Evolutionary conservation across 768 basidiomycete genomes (phyloP).

Genomic region (Mycena olivaceomarginata): DNA sequence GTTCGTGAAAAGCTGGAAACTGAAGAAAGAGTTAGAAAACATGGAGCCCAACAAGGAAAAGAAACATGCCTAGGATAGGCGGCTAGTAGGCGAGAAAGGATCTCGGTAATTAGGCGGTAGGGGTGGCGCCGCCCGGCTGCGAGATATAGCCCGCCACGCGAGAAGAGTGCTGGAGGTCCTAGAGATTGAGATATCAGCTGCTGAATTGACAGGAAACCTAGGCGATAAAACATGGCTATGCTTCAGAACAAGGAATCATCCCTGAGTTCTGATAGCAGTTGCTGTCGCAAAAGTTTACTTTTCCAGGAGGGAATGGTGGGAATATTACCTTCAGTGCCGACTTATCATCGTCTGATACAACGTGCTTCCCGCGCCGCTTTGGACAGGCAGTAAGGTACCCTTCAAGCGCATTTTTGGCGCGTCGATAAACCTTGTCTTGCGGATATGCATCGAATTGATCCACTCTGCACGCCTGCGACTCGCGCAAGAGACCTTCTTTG

Average conservation of each 20-base stretch:
- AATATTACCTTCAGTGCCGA: slow-evolving; percentile 53
- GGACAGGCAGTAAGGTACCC: slow-evolving; percentile 72
- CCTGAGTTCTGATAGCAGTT: not conserved
- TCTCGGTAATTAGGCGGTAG: slow-evolving; percentile 80
- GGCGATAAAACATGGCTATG: too few relatives aligned
- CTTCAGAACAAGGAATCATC: not conserved
- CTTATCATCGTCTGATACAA: slow-evolving; percentile 53
- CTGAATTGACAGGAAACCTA: too few relatives aligned
- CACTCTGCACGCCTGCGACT: slow-evolving; percentile 75
- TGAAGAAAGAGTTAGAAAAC: slow-evolving; percentile 48
- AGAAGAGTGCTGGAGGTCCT: slow-evolving; percentile 72
- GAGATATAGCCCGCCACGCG: slow-evolving; percentile 70
- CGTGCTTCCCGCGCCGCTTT: slow-evolving; percentile 60
- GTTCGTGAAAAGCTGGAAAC: slow-evolving; percentile 75
- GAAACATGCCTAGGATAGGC: slow-evolving; percentile 60
- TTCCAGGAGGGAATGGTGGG: not conserved
- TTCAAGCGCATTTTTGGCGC: slow-evolving; percentile 65
- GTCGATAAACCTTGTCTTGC: slow-evolving; percentile 60
- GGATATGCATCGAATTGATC: slow-evolving; percentile 77
- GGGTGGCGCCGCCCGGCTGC: slow-evolving; percentile 81
- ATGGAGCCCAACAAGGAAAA: slow-evolving; percentile 5
- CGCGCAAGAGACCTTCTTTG: slow-evolving; percentile 71
- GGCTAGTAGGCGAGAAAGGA: slow-evolving; percentile 71
- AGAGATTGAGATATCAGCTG: not conserved
- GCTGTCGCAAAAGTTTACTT: too few relatives aligned